These are phyloP conservation scores for Acacia crassicarpa DNA, from an alignment of 306 rosid species.

Conservation along the genomic window DNA sequence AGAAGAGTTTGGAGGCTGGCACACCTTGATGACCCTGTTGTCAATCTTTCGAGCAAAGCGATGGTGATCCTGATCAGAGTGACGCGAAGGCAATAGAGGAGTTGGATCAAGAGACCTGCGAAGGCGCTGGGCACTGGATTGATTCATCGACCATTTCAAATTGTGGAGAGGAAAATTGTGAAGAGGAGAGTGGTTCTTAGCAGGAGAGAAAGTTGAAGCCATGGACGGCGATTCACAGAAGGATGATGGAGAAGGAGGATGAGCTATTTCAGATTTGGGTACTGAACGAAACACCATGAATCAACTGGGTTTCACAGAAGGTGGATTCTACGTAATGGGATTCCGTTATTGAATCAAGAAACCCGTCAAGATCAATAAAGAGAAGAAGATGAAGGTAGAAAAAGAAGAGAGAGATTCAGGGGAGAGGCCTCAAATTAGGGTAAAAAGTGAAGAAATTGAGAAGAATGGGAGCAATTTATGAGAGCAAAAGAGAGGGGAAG, in stretches of 20 bases:
- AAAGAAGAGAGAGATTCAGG: neutral
- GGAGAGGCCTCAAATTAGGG: neutral
- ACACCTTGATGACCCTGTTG: neutral
- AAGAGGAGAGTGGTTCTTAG: conserved; percentile 20
- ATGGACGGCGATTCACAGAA: conserved; percentile 4
- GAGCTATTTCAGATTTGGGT: conserved; percentile 7
- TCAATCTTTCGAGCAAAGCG: neutral
- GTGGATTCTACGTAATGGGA: neutral
- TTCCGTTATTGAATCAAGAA: neutral
- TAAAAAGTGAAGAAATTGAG: neutral
- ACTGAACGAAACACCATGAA: conserved; percentile 29
- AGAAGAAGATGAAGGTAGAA: neutral
- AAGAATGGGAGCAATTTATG: neutral
- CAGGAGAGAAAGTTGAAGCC: conserved; percentile 15
- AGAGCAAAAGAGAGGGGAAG: neutral
- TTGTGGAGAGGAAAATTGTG: conserved; percentile 20
- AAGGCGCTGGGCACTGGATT: neutral
- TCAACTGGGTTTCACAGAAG: neutral
- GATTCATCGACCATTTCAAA: conserved; percentile 37
- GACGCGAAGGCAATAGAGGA: neutral
- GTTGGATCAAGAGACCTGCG: neutral
- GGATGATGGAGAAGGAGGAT: neutral
- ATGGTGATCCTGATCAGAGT: neutral
- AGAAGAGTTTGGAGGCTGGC: neutral
- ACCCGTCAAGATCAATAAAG: neutral